These are phyloP conservation scores for Auricularia sp. DNA, from an alignment of 768 basidiomycete genomes.

Conservation along the genomic window DNA sequence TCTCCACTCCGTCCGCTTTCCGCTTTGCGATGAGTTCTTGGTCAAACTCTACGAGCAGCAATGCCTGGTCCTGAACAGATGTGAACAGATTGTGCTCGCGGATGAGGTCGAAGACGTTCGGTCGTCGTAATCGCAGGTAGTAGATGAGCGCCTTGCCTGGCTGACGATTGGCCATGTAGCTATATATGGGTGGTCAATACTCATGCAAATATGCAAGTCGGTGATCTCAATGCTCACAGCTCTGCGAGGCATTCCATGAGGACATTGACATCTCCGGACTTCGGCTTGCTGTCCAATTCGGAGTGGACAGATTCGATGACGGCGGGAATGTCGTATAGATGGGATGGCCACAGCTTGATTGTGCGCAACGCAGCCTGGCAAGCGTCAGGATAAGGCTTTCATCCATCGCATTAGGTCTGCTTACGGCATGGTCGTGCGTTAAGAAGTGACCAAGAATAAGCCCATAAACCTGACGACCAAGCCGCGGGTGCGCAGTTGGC, in stretches of 20 bases:
- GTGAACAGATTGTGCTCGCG: slow-evolving; percentile 89
- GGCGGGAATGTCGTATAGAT: slow-evolving; percentile 79
- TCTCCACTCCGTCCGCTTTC: slow-evolving; percentile 30
- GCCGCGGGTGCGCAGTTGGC: slow-evolving; percentile 70
- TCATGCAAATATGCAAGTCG: neutral
- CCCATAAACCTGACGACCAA: slow-evolving; percentile 83
- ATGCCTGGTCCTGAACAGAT: slow-evolving; percentile 86
- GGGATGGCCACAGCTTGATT: slow-evolving; percentile 80
- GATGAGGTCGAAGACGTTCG: slow-evolving; percentile 91
- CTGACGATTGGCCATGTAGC: slow-evolving; percentile 80
- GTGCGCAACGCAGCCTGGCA: slow-evolving; percentile 61
- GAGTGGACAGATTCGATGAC: slow-evolving; percentile 84
- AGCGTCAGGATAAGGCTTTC: neutral
- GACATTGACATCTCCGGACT: slow-evolving; percentile 38
- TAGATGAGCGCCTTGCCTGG: slow-evolving; percentile 90
- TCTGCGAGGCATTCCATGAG: slow-evolving; percentile 95
- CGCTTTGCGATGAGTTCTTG: slow-evolving; percentile 67
- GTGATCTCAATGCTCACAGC: slow-evolving; percentile 38
- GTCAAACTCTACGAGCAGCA: slow-evolving; percentile 90
- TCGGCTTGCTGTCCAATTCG: slow-evolving; percentile 44
- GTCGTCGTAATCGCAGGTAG: slow-evolving; percentile 73
- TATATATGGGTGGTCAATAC: slow-evolving; percentile 18
- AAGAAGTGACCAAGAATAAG: slow-evolving; percentile 88
- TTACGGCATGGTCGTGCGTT: slow-evolving; percentile 60
- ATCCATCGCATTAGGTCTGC: slow-evolving; percentile 8